phyloP scores from a whole-genome alignment of 495 filamentous ascomycete genomes.

The Podospora appendiculata region DNA sequence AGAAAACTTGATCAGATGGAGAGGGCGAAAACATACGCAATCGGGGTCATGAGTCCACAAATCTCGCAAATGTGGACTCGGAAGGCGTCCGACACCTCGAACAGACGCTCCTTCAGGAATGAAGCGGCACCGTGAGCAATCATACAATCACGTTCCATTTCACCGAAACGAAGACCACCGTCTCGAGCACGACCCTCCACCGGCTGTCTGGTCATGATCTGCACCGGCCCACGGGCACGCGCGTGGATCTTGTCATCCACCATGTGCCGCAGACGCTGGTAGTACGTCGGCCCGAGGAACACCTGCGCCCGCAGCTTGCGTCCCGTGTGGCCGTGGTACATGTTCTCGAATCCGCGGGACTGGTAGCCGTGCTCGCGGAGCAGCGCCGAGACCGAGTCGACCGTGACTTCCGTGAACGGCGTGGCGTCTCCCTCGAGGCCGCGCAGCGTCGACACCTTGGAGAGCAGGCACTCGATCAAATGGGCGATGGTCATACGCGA shows the following conservation, averaged over 20 bases:
- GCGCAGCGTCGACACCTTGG: conserved; percentile 84
- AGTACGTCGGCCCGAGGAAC: conserved; percentile 97
- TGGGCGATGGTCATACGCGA: conserved; percentile 99
- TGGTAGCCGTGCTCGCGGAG: conserved; percentile 93
- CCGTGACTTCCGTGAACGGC: conserved; percentile 95
- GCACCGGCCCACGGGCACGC: conserved; percentile 85
- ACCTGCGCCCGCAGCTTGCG: conserved; percentile 87
- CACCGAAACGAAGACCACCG: conserved; percentile 97
- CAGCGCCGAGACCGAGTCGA: conserved; percentile 82
- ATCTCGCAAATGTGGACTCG: conserved; percentile 97
- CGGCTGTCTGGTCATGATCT: conserved; percentile 97
- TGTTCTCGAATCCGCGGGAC: conserved; percentile 91
- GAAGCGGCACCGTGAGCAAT: conserved; percentile 94
- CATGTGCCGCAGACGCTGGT: conserved; percentile 98
- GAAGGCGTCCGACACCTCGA: conserved; percentile 98
- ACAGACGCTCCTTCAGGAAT: conserved; percentile 94
- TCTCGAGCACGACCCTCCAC: conserved; percentile 97
- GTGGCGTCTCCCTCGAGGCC: conserved; percentile 96
- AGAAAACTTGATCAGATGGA: not conserved
- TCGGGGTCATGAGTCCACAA: conserved; percentile 96
- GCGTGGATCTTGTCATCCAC: conserved; percentile 99
- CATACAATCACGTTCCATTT: conserved; percentile 99
- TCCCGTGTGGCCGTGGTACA: conserved; percentile 98
- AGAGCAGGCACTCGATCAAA: conserved; percentile 96
- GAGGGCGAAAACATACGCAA: conserved; percentile 69